Conservation (phyloP, 306 rosid genomes). For the Pachyrhizus erosus region DNA sequence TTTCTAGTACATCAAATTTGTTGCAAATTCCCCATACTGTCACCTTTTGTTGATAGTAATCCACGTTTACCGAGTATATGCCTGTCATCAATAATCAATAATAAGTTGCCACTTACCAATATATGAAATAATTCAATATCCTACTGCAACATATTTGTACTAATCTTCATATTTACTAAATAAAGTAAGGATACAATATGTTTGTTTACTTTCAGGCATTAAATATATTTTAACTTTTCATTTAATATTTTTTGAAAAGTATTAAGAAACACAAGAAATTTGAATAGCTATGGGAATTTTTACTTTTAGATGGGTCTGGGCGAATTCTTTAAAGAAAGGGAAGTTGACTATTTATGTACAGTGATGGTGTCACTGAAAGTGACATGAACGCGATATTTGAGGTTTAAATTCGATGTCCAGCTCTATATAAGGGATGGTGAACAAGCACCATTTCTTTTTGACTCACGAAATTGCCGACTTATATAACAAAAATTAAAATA, state of each 20-base stretch:
- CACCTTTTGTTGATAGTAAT: slow-evolving; percentile 74
- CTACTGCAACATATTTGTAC: not conserved
- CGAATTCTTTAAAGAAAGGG: not conserved
- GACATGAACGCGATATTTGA: slow-evolving; percentile 11
- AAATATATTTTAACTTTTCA: not conserved
- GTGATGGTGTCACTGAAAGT: slow-evolving; percentile 38
- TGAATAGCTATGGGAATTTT: not conserved
- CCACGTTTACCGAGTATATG: slow-evolving; percentile 83
- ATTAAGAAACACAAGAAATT: not conserved
- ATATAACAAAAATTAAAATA: slow-evolving; percentile 5
- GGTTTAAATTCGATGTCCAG: slow-evolving; percentile 10
- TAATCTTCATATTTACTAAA: not conserved
- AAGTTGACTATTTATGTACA: slow-evolving; percentile 27
- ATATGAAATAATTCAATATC: no score
- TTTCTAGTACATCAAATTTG: slow-evolving; percentile 73
- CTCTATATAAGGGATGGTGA: not conserved
- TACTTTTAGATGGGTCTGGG: not conserved
- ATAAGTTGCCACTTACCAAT: not conserved
- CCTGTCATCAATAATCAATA: slow-evolving; percentile 50
- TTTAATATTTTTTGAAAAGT: not conserved
- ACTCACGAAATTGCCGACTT: not conserved
- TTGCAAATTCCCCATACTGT: slow-evolving; percentile 97
- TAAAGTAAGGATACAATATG: not conserved
- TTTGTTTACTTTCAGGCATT: not conserved
- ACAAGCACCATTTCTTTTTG: slow-evolving; percentile 1